A percentile compares a stretch with the other conserved stretches of the same genome.
phyloP scores from a whole-genome alignment of 106 monocot species.

The Narthecium ossifragum region DNA sequence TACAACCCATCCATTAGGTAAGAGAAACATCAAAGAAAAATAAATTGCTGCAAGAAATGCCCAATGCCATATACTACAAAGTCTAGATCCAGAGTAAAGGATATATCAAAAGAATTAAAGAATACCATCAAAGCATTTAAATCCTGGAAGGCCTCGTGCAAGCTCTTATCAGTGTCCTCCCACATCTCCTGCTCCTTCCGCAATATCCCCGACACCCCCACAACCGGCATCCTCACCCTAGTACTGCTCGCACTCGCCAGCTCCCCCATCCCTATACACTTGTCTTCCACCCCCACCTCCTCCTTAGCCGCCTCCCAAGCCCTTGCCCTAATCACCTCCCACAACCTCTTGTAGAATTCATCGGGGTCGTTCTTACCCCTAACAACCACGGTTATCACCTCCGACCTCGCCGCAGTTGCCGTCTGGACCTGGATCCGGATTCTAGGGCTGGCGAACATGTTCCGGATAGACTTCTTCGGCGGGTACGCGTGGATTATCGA shows the following conservation, averaged over 20 bases:
- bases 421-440: constrained; percentile 53
- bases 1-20: no score
- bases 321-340: constrained; percentile 49
- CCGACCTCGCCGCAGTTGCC: constrained; percentile 27
- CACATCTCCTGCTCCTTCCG: constrained; percentile 98
- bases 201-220: constrained; percentile 83
- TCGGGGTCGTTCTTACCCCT: constrained; percentile 59
- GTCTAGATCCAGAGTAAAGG: no score
- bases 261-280: background rate
- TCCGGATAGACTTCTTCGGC: constrained; percentile 60
- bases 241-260: constrained; percentile 3
- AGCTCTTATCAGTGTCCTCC: constrained; percentile 91
- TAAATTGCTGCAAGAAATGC: no score
- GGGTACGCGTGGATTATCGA: constrained; percentile 54
- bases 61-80: no score
- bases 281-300: constrained; percentile 4
- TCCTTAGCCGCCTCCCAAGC: constrained; percentile 42
- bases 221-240: constrained; percentile 51
- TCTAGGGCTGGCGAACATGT: constrained; percentile 60
- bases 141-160: constrained; percentile 95
- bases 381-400: constrained; percentile 48
- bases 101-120: background rate
- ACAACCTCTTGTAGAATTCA: constrained; percentile 42
- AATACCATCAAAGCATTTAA: constrained; percentile 80
- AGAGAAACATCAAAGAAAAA: no score